phyloP scores from a whole-genome alignment of 768 basidiomycete genomes.

The Neoboletus brunneissimus region DNA sequence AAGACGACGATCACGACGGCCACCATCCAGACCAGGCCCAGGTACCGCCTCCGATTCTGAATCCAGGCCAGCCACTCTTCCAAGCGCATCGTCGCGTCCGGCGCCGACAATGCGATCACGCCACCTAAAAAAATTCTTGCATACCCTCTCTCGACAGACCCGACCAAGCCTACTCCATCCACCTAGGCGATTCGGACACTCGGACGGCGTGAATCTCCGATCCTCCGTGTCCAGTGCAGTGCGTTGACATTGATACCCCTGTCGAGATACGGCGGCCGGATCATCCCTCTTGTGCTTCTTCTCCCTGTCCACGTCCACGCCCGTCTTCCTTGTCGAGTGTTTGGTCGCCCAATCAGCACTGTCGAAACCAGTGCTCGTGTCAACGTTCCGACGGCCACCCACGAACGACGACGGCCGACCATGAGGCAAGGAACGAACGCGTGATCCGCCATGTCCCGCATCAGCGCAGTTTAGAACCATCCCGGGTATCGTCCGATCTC shows the following conservation, averaged over 20 bases:
- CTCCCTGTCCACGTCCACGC: background rate
- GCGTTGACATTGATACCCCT: background rate
- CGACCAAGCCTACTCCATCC: constrained; percentile 1
- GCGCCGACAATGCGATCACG: constrained; percentile 4
- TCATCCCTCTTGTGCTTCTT: constrained; percentile 5
- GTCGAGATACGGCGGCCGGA: constrained; percentile 17
- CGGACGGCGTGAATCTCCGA: background rate
- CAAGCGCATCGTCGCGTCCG: background rate
- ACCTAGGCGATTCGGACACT: background rate
- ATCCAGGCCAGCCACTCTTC: background rate
- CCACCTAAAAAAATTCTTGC: constrained; percentile 9
- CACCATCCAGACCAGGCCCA: background rate
- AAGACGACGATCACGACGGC: background rate
- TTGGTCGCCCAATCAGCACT: background rate
- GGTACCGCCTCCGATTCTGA: background rate
- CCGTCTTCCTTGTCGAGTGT: background rate
- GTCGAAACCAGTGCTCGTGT: background rate
- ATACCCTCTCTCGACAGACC: constrained; percentile 3
- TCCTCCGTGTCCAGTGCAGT: background rate
- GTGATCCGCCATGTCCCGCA: background rate
- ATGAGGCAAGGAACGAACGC: background rate
- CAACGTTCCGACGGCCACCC: background rate
- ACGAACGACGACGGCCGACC: background rate
- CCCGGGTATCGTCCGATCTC: background rate
- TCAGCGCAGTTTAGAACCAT: background rate